Evolutionary conservation across 2,329 filamentous ascomycete species (phyloP).

Genomic region (Fusarium sp.): DNA sequence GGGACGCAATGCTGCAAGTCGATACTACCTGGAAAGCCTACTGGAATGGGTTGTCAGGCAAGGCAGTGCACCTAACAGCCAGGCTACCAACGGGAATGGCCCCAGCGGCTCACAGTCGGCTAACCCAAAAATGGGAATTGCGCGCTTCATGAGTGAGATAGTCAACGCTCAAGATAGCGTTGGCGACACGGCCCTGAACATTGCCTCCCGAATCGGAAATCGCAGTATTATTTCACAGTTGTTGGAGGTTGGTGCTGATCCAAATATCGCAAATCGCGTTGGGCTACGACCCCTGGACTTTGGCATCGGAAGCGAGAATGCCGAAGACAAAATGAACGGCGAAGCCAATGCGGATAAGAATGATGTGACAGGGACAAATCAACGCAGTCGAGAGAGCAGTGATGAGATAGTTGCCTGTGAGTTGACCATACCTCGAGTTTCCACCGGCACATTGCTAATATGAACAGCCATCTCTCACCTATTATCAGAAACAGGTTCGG

Average conservation of each 20-base stretch:
- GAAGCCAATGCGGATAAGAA: constrained; percentile 59
- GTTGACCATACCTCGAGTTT: constrained; percentile 51
- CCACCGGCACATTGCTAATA: background rate
- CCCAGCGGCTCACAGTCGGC: constrained; percentile 56
- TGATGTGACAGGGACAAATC: constrained; percentile 59
- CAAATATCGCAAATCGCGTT: constrained; percentile 90
- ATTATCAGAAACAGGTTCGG: constrained; percentile 80
- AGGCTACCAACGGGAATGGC: constrained; percentile 53
- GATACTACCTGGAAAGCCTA: constrained; percentile 95
- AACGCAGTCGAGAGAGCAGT: constrained; percentile 77
- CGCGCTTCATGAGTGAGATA: constrained; percentile 95
- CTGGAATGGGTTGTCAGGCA: constrained; percentile 95
- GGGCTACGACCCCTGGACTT: constrained; percentile 94
- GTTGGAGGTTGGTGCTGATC: constrained; percentile 92
- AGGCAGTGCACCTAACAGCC: constrained; percentile 72
- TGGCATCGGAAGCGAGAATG: constrained; percentile 80
- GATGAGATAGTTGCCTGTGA: constrained; percentile 84
- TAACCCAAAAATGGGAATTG: constrained; percentile 82
- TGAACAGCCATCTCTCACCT: constrained; percentile 81
- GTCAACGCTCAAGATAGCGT: constrained; percentile 95
- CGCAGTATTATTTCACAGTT: constrained; percentile 96
- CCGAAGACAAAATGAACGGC: constrained; percentile 59
- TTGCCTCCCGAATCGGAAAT: constrained; percentile 93
- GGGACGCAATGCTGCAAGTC: constrained; percentile 88
- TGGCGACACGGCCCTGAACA: constrained; percentile 93